Evolutionary conservation across 177 flowering plant species (phyloP), one percentile per base, ranked within the genome.

Genomic region (Telopea speciosissima): DNA sequence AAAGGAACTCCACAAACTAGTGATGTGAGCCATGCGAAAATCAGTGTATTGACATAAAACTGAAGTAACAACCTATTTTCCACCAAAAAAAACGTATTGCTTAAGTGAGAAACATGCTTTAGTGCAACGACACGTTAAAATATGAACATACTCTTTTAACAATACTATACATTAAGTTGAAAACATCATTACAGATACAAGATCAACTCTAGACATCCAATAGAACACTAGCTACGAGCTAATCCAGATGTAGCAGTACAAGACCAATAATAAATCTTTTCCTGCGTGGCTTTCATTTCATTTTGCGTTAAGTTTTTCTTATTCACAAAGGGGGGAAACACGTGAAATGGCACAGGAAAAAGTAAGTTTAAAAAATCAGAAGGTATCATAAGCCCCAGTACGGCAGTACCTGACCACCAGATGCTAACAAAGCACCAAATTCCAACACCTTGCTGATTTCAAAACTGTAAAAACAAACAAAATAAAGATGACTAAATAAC

Each of bases 391-490:
- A n/a, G n/a, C n/a, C n/a, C n/a, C n/a, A 33, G 17, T 8, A 3
- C n/a, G 25, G 17, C 3, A 25, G 61, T 85, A 92, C 98, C 98
- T 93, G 99, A 33, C 99, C 99, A 2, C 93, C 92, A 67, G 97
- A 89, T 36, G 99, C 98, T 81, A 96, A 81, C 62, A 96, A 74
- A 66, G 95, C 90, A 72, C 99, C 99, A 85, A 91, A 96, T 72
- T 93, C 99, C 79, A 96, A 77, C 71, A 96, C 95, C 78, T 93
- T 93, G 73, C 76, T 84, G 9, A 96, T 81, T 72, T 93, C 91
- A 82, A 90, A 90, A 78, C 99, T 95, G 90, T 72, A 33, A 76
- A 65, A 8, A 36, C 40, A 36, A 28, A 28, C 3, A 49, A 49
- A 49, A 49, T 13, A 49, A 49, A 49, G 54, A 44, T 49, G 54